These are phyloP conservation scores for Hypoxylon subgilvum DNA, from an alignment of 495 filamentous ascomycete species.

Conservation along the genomic window DNA sequence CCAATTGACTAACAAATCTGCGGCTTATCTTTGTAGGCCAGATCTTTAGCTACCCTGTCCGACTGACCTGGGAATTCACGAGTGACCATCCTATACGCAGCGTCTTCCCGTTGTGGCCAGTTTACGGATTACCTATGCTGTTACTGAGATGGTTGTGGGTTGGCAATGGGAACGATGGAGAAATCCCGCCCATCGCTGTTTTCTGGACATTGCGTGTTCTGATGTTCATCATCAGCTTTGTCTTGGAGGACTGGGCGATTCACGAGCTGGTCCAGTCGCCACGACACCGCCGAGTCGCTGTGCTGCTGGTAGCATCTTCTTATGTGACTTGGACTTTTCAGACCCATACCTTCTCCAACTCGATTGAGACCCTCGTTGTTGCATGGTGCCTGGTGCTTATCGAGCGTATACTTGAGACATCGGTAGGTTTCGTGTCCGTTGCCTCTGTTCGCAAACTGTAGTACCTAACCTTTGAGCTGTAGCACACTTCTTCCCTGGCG, in stretches of 20 bases:
- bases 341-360: slow-evolving; percentile 98
- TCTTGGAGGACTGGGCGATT: slow-evolving; percentile 95
- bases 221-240: slow-evolving; percentile 94
- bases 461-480: slow-evolving; percentile 16
- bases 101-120: slow-evolving; percentile 93
- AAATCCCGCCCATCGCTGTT: slow-evolving; percentile 71
- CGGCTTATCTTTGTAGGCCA: slow-evolving; percentile 65
- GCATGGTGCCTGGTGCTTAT: slow-evolving; percentile 91
- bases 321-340: slow-evolving; percentile 99
- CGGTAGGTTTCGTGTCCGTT: slow-evolving; percentile 58
- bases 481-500: slow-evolving; percentile 76
- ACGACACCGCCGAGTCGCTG: slow-evolving; percentile 71
- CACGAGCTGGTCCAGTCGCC: slow-evolving; percentile 83
- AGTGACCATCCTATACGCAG: slow-evolving; percentile 84
- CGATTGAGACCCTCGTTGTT: slow-evolving; percentile 89
- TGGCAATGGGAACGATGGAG: slow-evolving; percentile 61
- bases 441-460: background rate
- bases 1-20: slow-evolving; percentile 19
- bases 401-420: slow-evolving; percentile 76
- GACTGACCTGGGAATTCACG: slow-evolving; percentile 94
- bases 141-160: slow-evolving; percentile 86
- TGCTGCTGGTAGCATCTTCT: slow-evolving; percentile 85
- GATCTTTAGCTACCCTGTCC: slow-evolving; percentile 85
- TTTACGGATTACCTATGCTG: slow-evolving; percentile 91
- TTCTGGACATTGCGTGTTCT: slow-evolving; percentile 86